Conservation (phyloP, 1,139 yeast genomes). For the Saccharomyces pastorianus region DNA sequence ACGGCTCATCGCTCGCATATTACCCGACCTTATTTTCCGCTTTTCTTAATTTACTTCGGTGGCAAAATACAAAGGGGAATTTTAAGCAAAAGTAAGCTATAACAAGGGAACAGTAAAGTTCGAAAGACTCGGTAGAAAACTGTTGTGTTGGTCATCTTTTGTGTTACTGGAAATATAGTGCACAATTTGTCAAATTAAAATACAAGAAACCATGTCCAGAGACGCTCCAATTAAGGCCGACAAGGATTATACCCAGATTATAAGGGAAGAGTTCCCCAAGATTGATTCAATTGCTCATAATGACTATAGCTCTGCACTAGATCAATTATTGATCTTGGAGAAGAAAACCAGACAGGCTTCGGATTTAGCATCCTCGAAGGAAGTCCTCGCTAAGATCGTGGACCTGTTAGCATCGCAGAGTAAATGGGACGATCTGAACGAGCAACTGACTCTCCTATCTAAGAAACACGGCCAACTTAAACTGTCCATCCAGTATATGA, state of each 20-base stretch:
- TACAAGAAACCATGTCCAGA: conserved; percentile 52
- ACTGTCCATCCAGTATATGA: conserved; percentile 70
- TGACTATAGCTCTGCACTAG: conserved; percentile 66
- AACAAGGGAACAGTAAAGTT: neutral
- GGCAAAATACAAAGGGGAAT: conserved; percentile 1
- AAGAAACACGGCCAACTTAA: conserved; percentile 97
- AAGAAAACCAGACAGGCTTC: conserved; percentile 95
- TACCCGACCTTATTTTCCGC: neutral
- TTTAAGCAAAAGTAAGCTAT: neutral
- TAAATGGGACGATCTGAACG: conserved; percentile 77
- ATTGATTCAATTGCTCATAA: conserved; percentile 54
- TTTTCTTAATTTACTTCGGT: neutral
- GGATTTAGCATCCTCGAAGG: conserved; percentile 82
- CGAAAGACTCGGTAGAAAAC: neutral
- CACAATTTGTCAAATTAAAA: neutral
- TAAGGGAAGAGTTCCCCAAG: conserved; percentile 79
- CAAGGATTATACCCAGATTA: conserved; percentile 76
- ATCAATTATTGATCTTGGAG: conserved; percentile 69
- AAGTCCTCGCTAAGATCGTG: conserved; percentile 67
- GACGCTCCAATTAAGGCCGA: conserved; percentile 92
- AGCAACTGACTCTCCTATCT: conserved; percentile 70
- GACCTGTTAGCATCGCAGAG: conserved; percentile 49
- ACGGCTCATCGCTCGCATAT: conserved; percentile 13
- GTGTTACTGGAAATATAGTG: neutral
- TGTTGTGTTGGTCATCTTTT: neutral